Base-by-base conservation (phyloP, 768 basidiomycete species). In the Cystobasidium onofrii region DNA sequence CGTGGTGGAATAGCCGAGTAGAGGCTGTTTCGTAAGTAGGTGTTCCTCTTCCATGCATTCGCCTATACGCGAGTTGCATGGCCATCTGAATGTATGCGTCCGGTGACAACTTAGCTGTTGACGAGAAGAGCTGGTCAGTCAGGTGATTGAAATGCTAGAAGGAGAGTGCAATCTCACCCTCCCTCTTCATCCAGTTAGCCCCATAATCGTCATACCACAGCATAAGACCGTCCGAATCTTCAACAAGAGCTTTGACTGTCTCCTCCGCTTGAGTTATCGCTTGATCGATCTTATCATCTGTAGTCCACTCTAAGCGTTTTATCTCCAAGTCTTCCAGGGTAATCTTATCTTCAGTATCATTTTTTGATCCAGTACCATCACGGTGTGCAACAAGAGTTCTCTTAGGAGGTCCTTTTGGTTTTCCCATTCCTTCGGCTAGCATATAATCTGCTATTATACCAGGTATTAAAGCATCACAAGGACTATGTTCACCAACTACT, bases 1-100 rank as follows among this genome's bases (percentile, higher is more conserved):
- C 96, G 1, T 85, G 85, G 80, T 90, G 86, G 84, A 87, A 99
- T 80, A 91, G 92, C 34, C 96, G 85, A 67, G 95, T 99, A 83
- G 97, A 94, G 6, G 90, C 89, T 75, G 88, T 89, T 84, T 99
- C 95, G 83, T 99, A 99, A 25, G 81, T 81, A 9, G 81, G 78
- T 17, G 79, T 81, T 15, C 79, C 80, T 39, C 80, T 52, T 23
- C 79, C 80, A 60, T 80, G 77, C 71, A 93, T 86, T 82, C 93
- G 92, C 81, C 89, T 87, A 84, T 90, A 97, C 27, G 93, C 94
- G 60, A 98, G 88, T 81, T 97, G 95, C 83, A 94, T 97, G 77
- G 94, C 88, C 71, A 98, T 85, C 83, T 99, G 96, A 20, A 86
- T 90, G 87, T 92, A 93, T 25, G 93, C 94, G 79, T 99, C 95